These are phyloP conservation scores for Astrocystis sublimbata DNA, from an alignment of 495 filamentous ascomycete species.

Conservation along the genomic window DNA sequence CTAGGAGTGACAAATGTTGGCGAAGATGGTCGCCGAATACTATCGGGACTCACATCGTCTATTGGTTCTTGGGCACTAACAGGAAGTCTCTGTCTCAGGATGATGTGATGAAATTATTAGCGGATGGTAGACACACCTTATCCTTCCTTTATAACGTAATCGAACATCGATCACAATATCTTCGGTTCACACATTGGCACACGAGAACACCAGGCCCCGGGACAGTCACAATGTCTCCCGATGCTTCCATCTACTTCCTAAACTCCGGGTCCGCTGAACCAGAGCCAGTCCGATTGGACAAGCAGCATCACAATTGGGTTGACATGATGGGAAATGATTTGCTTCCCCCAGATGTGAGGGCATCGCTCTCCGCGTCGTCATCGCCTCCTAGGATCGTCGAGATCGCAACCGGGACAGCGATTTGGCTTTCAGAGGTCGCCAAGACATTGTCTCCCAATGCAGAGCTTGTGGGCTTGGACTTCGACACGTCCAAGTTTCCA, in stretches of 20 bases:
- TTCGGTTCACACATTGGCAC: not conserved
- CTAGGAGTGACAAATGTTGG: too few relatives aligned
- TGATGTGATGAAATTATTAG: not conserved
- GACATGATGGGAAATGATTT: conserved; percentile 13
- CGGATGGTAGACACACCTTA: not conserved
- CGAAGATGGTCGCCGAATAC: too few relatives aligned
- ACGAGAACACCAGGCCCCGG: too few relatives aligned
- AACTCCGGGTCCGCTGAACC: conserved; percentile 2
- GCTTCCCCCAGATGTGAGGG: conserved; percentile 7
- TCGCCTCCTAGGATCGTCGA: conserved; percentile 7
- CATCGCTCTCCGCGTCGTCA: not conserved
- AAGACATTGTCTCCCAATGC: conserved; percentile 6
- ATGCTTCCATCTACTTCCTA: conserved; percentile 8
- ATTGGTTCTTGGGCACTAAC: too few relatives aligned
- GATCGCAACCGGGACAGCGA: conserved; percentile 12
- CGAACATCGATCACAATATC: not conserved
- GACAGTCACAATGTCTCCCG: not conserved
- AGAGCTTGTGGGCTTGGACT: conserved; percentile 14
- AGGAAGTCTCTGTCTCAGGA: not conserved
- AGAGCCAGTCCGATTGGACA: not conserved
- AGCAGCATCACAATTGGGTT: conserved; percentile 5
- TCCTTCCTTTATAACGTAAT: not conserved
- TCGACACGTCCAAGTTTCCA: conserved; percentile 16
- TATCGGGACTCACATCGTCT: too few relatives aligned
- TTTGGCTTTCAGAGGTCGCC: conserved; percentile 7